Evolutionary conservation across 1,284 basidiomycete genomes (phyloP).

Genomic region (Sparassis latifolia): DNA sequence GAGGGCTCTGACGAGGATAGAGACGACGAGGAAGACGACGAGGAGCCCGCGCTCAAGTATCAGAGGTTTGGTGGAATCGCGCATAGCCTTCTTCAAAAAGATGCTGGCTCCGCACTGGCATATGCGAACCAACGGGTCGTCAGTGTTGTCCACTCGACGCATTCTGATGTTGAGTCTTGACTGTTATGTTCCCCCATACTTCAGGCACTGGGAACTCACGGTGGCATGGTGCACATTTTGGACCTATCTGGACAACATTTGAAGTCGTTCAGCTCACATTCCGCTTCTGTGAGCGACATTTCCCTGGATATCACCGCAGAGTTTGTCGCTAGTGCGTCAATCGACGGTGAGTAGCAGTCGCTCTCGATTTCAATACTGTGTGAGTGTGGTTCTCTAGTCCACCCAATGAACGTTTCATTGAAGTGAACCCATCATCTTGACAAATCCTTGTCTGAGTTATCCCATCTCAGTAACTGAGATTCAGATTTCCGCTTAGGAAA

Average conservation of each 20-base stretch:
- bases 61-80: slow-evolving; percentile 72
- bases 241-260: slow-evolving; percentile 77
- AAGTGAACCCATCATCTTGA: neutral
- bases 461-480: neutral
- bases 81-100: slow-evolving; percentile 80
- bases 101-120: slow-evolving; percentile 79
- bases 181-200: no score
- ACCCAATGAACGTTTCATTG: neutral
- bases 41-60: slow-evolving; percentile 90
- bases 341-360: slow-evolving; percentile 68
- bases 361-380: neutral
- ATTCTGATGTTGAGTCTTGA: neutral
- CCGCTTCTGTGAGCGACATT: slow-evolving; percentile 86
- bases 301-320: slow-evolving; percentile 82
- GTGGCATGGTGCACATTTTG: slow-evolving; percentile 85
- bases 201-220: slow-evolving; percentile 86
- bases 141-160: slow-evolving; percentile 16
- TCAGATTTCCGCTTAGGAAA: no score
- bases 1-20: slow-evolving; percentile 28
- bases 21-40: slow-evolving; percentile 61
- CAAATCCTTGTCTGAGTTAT: neutral
- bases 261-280: slow-evolving; percentile 89
- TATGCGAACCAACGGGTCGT: slow-evolving; percentile 77
- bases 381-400: no score
- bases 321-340: slow-evolving; percentile 88